Evolutionary conservation across 768 basidiomycete species (phyloP), one percentile per base, ranked within the genome.

Genomic region (Trichaptum fuscoviolaceum): DNA sequence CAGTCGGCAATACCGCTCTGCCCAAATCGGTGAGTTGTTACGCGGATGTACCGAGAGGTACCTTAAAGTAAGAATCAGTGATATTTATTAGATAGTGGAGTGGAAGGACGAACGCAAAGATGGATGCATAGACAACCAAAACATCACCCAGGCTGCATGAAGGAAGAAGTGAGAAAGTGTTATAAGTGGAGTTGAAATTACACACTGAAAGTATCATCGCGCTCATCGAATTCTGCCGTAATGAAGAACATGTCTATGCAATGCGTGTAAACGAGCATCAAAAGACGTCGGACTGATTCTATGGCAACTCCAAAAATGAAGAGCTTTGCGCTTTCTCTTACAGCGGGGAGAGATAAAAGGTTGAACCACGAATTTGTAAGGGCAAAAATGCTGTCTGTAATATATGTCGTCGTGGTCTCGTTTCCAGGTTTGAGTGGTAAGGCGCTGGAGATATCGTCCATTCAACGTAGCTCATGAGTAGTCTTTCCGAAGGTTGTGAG

Each of bases 111-210:
- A 67, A 83, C 81, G 76, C 87, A 87, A 90, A n/a, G 82, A 77
- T 23, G 85, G 81, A 57, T 86, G 85, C 63, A 81, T 80, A 4
- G 87, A 85, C 0, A 91, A 74, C 89, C 90, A 92, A 57, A 81
- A 75, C 82, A 90, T 83, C 71, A 91, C 80, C 90, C 90, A 92
- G 52, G 82, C 88, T 90, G 66, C 18, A 26, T 9, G 57, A n/a
- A n/a, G 25, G n/a, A 58, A 9, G 9, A 58, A 9, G 7, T 26
- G n/a, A n/a, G n/a, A n/a, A n/a, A n/a, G n/a, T n/a, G n/a, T n/a
- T n/a, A n/a, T n/a, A n/a, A n/a, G n/a, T 58, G 20, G 7, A 58
- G 57, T 26, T 58, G 7, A 9, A 58, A 58, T 58, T 25, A 24
- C 59, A 5, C 59, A 61, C 59, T 61, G 59, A 25, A 61, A 7